Conservation (phyloP, 1,284 basidiomycete species). For the Ceratobasidium sp. region DNA sequence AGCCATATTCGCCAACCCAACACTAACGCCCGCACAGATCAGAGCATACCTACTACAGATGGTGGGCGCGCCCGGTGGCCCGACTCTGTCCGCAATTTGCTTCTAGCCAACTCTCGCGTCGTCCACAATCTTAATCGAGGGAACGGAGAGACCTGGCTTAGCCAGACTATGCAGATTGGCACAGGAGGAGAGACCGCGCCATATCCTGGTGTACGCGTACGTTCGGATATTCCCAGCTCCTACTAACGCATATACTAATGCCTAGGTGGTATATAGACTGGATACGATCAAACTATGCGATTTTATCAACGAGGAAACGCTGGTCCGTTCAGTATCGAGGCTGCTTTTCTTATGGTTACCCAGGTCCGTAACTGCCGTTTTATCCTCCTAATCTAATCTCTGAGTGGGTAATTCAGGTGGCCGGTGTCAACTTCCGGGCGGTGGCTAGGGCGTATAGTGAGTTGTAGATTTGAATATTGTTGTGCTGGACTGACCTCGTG, state of each 20-base stretch:
- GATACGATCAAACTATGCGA: neutral
- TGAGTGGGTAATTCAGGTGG: neutral
- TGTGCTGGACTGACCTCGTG: neutral
- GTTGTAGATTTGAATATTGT: neutral
- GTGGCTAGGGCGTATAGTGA: neutral
- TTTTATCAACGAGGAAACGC: neutral
- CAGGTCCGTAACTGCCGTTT: neutral
- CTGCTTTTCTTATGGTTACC: constrained; percentile 5
- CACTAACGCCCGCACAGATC: neutral
- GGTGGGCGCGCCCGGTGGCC: neutral
- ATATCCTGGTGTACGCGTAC: neutral
- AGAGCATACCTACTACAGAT: neutral
- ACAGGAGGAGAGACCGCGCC: neutral
- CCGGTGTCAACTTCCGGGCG: neutral
- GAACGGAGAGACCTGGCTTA: neutral
- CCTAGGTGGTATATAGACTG: neutral
- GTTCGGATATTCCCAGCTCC: too few species aligned
- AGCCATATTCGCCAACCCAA: neutral
- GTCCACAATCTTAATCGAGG: neutral
- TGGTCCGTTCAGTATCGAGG: constrained; percentile 19
- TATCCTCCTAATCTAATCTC: too few species aligned
- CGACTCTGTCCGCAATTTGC: neutral
- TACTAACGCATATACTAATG: too few species aligned
- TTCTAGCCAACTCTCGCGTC: neutral
- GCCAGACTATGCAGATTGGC: neutral